A percentile compares a stretch with the other conserved stretches of the same genome.
Conservation (phyloP, 768 basidiomycete genomes). For the Leccinum rimulosum region DNA sequence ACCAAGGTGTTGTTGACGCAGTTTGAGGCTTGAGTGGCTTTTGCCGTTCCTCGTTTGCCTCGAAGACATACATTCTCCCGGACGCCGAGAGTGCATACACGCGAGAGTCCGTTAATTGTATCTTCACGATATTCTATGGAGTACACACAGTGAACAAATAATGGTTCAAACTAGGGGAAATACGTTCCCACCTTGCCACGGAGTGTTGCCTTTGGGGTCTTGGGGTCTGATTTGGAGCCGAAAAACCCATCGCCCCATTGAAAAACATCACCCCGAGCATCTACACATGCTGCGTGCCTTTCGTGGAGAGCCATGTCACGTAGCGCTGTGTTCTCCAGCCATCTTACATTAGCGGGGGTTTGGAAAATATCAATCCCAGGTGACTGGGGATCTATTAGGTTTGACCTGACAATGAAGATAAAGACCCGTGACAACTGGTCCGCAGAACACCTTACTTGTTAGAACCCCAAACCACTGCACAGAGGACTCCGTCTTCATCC, state of each 20-base stretch:
- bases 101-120: constrained; percentile 58
- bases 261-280: constrained; percentile 76
- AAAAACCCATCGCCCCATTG: constrained; percentile 78
- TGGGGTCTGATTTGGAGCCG: constrained; percentile 30
- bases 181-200: constrained; percentile 54
- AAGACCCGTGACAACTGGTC: not conserved
- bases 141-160: not conserved
- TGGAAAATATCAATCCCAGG: constrained; percentile 42
- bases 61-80: constrained; percentile 71
- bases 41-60: constrained; percentile 51
- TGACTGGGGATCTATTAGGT: constrained; percentile 42
- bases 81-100: constrained; percentile 78
- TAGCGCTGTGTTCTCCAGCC: constrained; percentile 67
- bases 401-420: constrained; percentile 37
- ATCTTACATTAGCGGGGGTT: constrained; percentile 48
- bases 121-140: constrained; percentile 60
- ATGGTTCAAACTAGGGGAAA: not conserved
- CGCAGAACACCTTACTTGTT: constrained; percentile 49
- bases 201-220: constrained; percentile 51
- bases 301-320: constrained; percentile 70
- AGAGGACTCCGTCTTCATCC: constrained; percentile 33
- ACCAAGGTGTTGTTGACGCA: constrained; percentile 53
- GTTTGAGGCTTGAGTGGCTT: constrained; percentile 36
- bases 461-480: constrained; percentile 69
- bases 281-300: constrained; percentile 70